Evolutionary conservation across 768 basidiomycete species (phyloP), one percentile per base, ranked within the genome.

Genomic region (Russula earlei): DNA sequence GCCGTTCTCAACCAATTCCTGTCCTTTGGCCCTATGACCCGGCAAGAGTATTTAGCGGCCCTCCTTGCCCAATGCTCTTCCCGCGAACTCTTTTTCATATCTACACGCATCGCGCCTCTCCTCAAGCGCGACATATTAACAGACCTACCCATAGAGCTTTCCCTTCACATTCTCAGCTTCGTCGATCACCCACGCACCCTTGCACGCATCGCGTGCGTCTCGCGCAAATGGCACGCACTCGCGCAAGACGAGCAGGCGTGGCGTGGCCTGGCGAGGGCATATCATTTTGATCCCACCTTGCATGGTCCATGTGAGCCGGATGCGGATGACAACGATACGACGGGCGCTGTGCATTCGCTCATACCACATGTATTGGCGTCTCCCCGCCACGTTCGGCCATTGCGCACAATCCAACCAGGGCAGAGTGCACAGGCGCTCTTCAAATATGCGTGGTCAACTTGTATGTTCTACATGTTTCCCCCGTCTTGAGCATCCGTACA

Each of bases 81-180:
- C 29, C 52, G 50, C 44, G 61, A 62, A 24, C 55, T 60, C 4
- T 56, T 53, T 29, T 56, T 56, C 55, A 49, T 62, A 33, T 52
- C 54, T 19, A 56, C 61, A 4, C 49, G 45, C 19, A 55, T 62
- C 29, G 61, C 59, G 5, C 61, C 61, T 9, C 55, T 56, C 48
- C 59, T 60, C 33, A 60, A 62, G 40, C 61, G 61, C 25, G 61
- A 62, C 36, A 60, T 62, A 40, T 59, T 62, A 17, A 43, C 52
- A 33, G 59, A 60, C 27, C 33, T 62, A 20, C 61, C 61, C 9
- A 48, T 49, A 34, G 61, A 62, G 24, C 61, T 62, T 33, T 55
- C 59, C 15, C 59, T 62, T 15, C 55, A 60, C 38, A 53, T 60
- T 22, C 59, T 62, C 48, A 49, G 31, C 33, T 56, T 56, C 49